phyloP scores from a whole-genome alignment of 805 yeast genomes.

The Saturnispora sekii region DNA sequence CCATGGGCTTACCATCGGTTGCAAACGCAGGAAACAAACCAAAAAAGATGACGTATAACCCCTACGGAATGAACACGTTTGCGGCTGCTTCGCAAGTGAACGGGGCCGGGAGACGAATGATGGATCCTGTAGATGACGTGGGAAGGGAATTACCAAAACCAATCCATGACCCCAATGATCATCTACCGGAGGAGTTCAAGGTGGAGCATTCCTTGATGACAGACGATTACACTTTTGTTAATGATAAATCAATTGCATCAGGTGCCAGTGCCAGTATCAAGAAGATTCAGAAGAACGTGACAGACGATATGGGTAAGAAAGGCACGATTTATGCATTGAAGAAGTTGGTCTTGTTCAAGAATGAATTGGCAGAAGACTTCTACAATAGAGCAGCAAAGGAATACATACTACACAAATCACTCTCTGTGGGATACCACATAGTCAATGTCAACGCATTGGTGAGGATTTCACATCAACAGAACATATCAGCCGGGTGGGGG shows the following conservation, averaged over 20 bases:
- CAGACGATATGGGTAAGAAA: slow-evolving; percentile 15
- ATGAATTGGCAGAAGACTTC: slow-evolving; percentile 64
- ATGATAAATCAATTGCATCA: slow-evolving; percentile 49
- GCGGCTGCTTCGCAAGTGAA: not conserved
- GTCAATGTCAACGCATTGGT: slow-evolving; percentile 49
- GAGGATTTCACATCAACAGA: slow-evolving; percentile 47
- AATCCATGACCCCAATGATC: slow-evolving; percentile 59
- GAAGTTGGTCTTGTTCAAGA: slow-evolving; percentile 50
- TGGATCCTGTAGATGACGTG: slow-evolving; percentile 27
- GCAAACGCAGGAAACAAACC: slow-evolving; percentile 17
- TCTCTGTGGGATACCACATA: slow-evolving; percentile 51
- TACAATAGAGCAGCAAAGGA: slow-evolving; percentile 65
- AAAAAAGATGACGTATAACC: slow-evolving; percentile 48
- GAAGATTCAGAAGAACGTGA: slow-evolving; percentile 29
- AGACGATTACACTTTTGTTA: slow-evolving; percentile 46
- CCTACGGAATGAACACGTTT: slow-evolving; percentile 38
- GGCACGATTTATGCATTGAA: slow-evolving; percentile 60
- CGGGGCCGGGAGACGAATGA: slow-evolving; percentile 11
- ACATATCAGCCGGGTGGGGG: slow-evolving; percentile 70
- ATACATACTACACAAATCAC: slow-evolving; percentile 50
- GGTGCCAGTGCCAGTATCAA: slow-evolving; percentile 73
- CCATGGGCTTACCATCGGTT: slow-evolving; percentile 24
- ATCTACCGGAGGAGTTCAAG: slow-evolving; percentile 47
- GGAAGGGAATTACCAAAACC: slow-evolving; percentile 50
- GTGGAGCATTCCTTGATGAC: slow-evolving; percentile 42